Evolutionary conservation across 1,284 basidiomycete species (phyloP), one percentile per base, ranked within the genome.

Genomic region (Irpex sp.): DNA sequence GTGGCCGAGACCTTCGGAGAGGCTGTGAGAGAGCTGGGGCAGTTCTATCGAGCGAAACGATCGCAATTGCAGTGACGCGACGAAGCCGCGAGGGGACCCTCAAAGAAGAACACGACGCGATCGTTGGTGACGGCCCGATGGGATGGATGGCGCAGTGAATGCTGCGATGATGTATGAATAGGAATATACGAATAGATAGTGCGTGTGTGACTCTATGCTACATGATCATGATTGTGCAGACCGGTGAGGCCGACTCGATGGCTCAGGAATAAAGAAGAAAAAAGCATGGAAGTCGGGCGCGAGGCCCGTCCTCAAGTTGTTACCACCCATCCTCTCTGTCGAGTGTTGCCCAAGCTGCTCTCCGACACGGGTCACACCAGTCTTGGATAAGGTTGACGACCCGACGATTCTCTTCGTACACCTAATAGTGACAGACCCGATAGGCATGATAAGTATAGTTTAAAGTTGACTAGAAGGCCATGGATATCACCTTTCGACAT

Each of bases 1-100:
- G 78, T 88, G 1, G 80, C 89, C 15, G 82, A 89, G 11, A 82
- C 82, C 7, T 98, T 95, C 76, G 91, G 91, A 5, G 85, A 86
- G 63, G 85, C 86, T 2, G 84, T 95, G 66, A 88, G 86, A 69
- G 83, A 86, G 61, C 75, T 96, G 37, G 86, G 86, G 3, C 76
- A 77, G 15, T 96, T 95, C 75, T 93, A 87, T 74, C 78, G 79
- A 68, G 80, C 76, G 65, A 85, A 82, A 62, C 69, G 67, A 51
- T 40, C 58, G 6, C n/a, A 44, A 47, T n/a, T 37, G 34, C 19
- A n/a, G 34, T 34, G 31, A 34, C 26, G 54, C 21, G 13, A 17
- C 17, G 19, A 17, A 7, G 11, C 54, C 54, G 21, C 54, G 54
- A 56, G 54, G 54, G 54, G n/a, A 56, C 54, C 54, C 54, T 37